phyloP scores from a whole-genome alignment of 768 basidiomycete genomes.

The Pleurotus tuber-regium region DNA sequence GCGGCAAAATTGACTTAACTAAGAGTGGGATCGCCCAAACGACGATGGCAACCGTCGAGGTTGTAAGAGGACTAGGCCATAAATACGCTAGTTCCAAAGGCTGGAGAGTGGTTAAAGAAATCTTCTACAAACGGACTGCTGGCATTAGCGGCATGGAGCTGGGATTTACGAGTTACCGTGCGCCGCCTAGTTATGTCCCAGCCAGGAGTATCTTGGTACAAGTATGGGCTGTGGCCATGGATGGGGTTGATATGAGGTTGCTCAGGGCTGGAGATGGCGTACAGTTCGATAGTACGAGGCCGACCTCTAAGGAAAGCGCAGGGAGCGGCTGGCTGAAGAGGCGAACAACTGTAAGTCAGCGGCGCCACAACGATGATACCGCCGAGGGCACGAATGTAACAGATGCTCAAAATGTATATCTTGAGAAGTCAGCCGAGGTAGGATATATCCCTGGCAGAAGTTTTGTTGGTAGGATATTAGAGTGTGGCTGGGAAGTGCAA shows the following conservation, averaged over 20 bases:
- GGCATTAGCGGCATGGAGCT: slow-evolving; percentile 30
- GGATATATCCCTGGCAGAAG: slow-evolving; percentile 87
- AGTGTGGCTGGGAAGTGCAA: slow-evolving; percentile 78
- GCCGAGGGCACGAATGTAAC: background rate
- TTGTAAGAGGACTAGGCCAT: slow-evolving; percentile 55
- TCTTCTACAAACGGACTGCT: slow-evolving; percentile 20
- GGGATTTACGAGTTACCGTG: slow-evolving; percentile 68
- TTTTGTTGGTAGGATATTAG: slow-evolving; percentile 81
- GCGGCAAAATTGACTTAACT: slow-evolving; percentile 69
- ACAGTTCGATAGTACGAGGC: slow-evolving; percentile 3
- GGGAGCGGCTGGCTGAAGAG: too few relatives aligned
- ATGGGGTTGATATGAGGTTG: slow-evolving; percentile 68
- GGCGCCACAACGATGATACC: background rate
- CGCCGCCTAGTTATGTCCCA: slow-evolving; percentile 73
- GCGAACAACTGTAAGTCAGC: too few relatives aligned
- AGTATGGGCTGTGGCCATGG: slow-evolving; percentile 87
- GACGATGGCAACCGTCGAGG: slow-evolving; percentile 86
- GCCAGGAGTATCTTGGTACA: slow-evolving; percentile 75
- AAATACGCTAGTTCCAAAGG: slow-evolving; percentile 12
- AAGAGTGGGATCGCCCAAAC: slow-evolving; percentile 77
- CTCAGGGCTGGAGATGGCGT: slow-evolving; percentile 43
- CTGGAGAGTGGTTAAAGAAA: slow-evolving; percentile 3
- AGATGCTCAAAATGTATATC: background rate
- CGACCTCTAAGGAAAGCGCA: background rate
- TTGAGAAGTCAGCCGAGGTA: slow-evolving; percentile 32